Conservation (phyloP, 2,329 filamentous ascomycete species). For the Aspergillus persii region DNA sequence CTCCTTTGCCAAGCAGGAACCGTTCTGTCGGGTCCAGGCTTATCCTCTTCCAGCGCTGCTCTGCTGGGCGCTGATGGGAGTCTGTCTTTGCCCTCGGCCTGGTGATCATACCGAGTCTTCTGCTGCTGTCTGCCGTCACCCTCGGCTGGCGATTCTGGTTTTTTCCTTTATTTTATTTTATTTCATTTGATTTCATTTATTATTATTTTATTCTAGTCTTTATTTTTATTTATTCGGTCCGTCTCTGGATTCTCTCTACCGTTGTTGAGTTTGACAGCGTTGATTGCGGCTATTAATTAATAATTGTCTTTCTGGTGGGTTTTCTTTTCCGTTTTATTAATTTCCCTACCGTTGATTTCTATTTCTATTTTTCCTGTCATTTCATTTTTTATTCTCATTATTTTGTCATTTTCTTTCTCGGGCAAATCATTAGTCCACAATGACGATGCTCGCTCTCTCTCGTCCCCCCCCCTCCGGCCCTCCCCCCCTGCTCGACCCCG, state of each 20-base stretch:
- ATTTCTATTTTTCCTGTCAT: background rate
- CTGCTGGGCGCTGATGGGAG: too few species aligned
- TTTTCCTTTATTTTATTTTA: too few species aligned
- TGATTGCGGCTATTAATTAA: background rate
- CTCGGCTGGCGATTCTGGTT: too few species aligned
- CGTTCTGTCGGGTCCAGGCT: conserved; percentile 33
- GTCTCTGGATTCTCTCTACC: background rate
- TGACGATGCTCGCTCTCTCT: conserved; percentile 2
- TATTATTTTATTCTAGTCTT: background rate
- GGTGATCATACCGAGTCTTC: too few species aligned
- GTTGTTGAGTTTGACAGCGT: background rate
- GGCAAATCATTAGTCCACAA: conserved; percentile 9
- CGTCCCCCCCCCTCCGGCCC: background rate
- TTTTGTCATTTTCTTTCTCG: background rate
- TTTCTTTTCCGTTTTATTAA: too few species aligned
- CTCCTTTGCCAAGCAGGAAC: conserved; percentile 33
- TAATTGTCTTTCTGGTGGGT: background rate
- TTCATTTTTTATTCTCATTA: background rate
- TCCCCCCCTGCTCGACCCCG: background rate
- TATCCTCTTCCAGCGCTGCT: conserved; percentile 19
- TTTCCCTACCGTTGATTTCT: too few species aligned
- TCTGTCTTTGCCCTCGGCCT: too few species aligned
- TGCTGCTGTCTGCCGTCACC: too few species aligned
- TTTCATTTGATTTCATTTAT: too few species aligned
- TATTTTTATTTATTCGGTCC: background rate